Conservation (phyloP, 768 basidiomycete species). For the Pleurotus tuber-regium region DNA sequence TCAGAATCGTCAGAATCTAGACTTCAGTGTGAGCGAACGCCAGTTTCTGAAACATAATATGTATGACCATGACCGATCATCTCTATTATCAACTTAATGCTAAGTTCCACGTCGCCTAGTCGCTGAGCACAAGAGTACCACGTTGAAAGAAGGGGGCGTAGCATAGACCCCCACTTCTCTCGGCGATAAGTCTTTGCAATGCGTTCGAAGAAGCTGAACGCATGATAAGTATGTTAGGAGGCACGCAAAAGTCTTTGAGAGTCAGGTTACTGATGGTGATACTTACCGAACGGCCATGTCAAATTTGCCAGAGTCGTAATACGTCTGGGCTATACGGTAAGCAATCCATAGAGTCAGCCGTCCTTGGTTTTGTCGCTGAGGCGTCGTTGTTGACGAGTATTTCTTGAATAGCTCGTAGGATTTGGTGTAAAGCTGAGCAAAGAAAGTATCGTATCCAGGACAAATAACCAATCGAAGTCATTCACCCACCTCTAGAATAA, state of each 20-base stretch:
- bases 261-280: background rate
- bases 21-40: conserved; percentile 2
- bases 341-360: conserved; percentile 90
- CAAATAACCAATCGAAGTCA: background rate
- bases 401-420: conserved; percentile 93
- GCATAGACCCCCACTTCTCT: conserved; percentile 77
- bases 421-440: conserved; percentile 80
- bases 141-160: conserved; percentile 68
- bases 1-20: conserved; percentile 39
- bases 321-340: conserved; percentile 84
- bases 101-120: conserved; percentile 73
- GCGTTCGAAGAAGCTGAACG: conserved; percentile 87
- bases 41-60: background rate
- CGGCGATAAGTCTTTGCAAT: conserved; percentile 87
- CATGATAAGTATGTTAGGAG: no score
- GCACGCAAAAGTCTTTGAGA: background rate
- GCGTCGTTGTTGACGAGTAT: conserved; percentile 40
- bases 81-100: conserved; percentile 75
- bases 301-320: conserved; percentile 75
- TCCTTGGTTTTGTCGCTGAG: conserved; percentile 54
- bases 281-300: conserved; percentile 84
- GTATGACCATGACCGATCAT: conserved; percentile 60
- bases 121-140: conserved; percentile 85
- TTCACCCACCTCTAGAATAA: conserved; percentile 73
- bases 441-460: background rate